phyloP scores from a whole-genome alignment of 306 rosid species.

The Calophaca sinica region DNA sequence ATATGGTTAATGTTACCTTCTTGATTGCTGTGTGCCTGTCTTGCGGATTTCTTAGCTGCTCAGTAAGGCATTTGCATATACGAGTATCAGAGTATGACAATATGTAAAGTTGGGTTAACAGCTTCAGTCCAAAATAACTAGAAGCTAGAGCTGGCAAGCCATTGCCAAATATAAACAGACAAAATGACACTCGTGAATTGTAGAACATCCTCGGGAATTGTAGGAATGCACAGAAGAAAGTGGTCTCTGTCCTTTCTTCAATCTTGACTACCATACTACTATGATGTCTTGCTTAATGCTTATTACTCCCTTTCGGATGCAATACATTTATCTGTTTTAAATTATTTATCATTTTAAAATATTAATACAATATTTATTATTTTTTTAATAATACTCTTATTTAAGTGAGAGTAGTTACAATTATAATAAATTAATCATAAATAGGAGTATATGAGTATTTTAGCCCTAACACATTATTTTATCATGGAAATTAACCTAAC shows the following conservation, averaged over 20 bases:
- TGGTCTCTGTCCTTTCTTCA: constrained; percentile 39
- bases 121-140: constrained; percentile 50
- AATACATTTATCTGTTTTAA: too few species aligned
- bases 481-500: too few species aligned
- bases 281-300: too few species aligned
- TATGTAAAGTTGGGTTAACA: constrained; percentile 43
- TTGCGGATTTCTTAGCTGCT: constrained; percentile 27
- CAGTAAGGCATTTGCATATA: constrained; percentile 5
- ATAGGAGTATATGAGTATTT: too few species aligned
- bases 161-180: constrained; percentile 61
- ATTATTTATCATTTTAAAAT: too few species aligned
- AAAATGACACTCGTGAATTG: constrained; percentile 60
- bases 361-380: too few species aligned
- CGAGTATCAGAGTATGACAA: constrained; percentile 1
- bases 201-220: constrained; percentile 67
- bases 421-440: too few species aligned
- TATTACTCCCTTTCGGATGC: too few species aligned
- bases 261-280: constrained; percentile 12
- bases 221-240: constrained; percentile 48
- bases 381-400: too few species aligned
- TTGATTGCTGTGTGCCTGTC: constrained; percentile 20
- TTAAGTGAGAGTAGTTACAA: too few species aligned
- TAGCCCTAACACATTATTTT: too few species aligned
- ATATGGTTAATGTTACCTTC: not conserved
- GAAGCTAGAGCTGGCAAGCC: constrained; percentile 57